Conservation (phyloP, 371 early-diverging fungal species). For the Zancudomyces culisetae region DNA sequence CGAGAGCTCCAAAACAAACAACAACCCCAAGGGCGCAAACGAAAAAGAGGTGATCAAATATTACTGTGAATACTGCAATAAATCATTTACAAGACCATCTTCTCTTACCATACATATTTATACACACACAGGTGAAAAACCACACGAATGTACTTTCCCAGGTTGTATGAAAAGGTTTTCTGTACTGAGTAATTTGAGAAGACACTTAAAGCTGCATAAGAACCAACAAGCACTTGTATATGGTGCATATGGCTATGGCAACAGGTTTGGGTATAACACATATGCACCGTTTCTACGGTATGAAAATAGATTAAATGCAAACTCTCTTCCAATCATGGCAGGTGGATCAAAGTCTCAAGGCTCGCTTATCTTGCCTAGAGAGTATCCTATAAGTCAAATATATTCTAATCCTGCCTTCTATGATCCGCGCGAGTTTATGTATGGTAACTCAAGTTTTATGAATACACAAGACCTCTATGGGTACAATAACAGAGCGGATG, state of each 20-base stretch:
- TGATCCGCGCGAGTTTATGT: not conserved
- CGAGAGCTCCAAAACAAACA: not conserved
- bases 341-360: not conserved
- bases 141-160: constrained; percentile 37
- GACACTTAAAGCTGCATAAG: constrained; percentile 34
- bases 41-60: constrained; percentile 17
- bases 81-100: constrained; percentile 55
- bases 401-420: not conserved
- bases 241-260: not conserved
- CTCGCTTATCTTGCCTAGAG: not conserved
- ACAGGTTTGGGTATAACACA: not conserved
- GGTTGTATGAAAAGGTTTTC: constrained; percentile 51
- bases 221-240: not conserved
- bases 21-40: not conserved
- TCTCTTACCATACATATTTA: constrained; percentile 45
- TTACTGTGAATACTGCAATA: constrained; percentile 42
- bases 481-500: too few species aligned
- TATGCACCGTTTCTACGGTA: too few species aligned
- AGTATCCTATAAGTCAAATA: not conserved
- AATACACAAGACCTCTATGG: too few species aligned
- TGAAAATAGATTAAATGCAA: not conserved
- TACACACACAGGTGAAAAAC: constrained; percentile 63
- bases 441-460: too few species aligned
- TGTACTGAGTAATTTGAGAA: constrained; percentile 53
- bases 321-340: not conserved